Base-by-base conservation (phyloP, 1,284 basidiomycete species). In the Xerocomus amazonicus region DNA sequence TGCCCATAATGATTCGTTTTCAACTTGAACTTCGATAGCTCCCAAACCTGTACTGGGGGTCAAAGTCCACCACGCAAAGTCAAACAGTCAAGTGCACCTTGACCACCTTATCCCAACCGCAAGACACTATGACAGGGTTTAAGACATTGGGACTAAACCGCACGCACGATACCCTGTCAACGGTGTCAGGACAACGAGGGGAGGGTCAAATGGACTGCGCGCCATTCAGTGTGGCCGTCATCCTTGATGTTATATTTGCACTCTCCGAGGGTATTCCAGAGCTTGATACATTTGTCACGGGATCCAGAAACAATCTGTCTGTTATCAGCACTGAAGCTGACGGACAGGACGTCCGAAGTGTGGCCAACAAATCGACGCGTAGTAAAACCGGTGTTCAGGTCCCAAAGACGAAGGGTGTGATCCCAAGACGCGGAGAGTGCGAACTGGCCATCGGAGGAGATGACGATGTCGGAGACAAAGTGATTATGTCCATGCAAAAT, bases 161-260 rank as follows among this genome's bases (percentile, higher is more conserved):
- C 47, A 99, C 97, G 74, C 97, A 99, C 52, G 94, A 98, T 58
- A 99, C 96, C 92, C 92, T 92, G 56, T 9, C 47, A 53, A 38
- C 56, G 42, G 50, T 48, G 23, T 49, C 28, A 52, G 33, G 3
- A 47, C 8, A 7, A 45, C 12, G 14, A 10, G 1, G 44, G 36
- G 35, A 10, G 28, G 19, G 8, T 2, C 26, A 26, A n/a, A 19
- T 9, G 3, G 19, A 47, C 17, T 43, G 69, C 80, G 53, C 64
- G 91, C 94, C 94, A 97, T 76, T 96, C 94, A 51, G 84, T 77
- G 79, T 97, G 97, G 60, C 96, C 94, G 64, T 99, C 97, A 65
- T 99, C 96, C 77, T 93, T 92, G 76, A 99, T 99, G 75, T 98
- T 92, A 74, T 94, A 99, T 76, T 99, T 99, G 83, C 97, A 99